Evolutionary conservation across 305 asterid genomes (phyloP), one percentile per base, ranked within the genome.

Genomic region (Vinca major): DNA sequence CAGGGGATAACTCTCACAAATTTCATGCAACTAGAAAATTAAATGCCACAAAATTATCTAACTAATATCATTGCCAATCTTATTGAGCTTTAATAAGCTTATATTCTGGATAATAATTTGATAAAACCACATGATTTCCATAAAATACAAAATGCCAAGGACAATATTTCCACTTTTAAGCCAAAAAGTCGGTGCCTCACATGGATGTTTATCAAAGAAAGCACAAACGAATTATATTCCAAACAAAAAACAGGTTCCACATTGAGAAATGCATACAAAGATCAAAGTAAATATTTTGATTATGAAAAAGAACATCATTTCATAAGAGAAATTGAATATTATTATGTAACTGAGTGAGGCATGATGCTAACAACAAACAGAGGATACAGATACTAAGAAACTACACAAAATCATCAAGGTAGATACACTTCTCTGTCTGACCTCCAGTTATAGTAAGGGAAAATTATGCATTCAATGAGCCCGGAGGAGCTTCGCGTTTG

Each of bases 381-480:
- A 47, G 52, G 17, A 17, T 43, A 71, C 55, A 45, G 12, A 54
- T 36, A 64, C 49, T 14, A 72, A 17, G 57, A 2, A 20, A 20
- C 20, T 26, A 62, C 48, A 60, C 17, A 62, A 50, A 62, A 54
- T 21, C 64, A 43, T 63, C 74, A 33, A 52, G 39, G 56, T 52
- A 14, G 69, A 43, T 63, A 19, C 48, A 63, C 13, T 13, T 40
- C 43, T 37, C 13, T 43, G 52, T 20, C 63, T 41, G 58, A 71
- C 16, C 65, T 60, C 47, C 3, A 21, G 40, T 2, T 50, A 50
- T 3, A 5, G 1, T 3, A 13, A 61, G 58, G 58, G 58, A 54
- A 53, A 56, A 44, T 14, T 4, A 44, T 50, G 54, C 54, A 14
- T 61, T 61, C 47, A 39, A 45, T 60, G 48, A 16, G 48, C 37